Conservation (phyloP, 169 alveolate species). For the Cryptosporidium xiaoi region DNA sequence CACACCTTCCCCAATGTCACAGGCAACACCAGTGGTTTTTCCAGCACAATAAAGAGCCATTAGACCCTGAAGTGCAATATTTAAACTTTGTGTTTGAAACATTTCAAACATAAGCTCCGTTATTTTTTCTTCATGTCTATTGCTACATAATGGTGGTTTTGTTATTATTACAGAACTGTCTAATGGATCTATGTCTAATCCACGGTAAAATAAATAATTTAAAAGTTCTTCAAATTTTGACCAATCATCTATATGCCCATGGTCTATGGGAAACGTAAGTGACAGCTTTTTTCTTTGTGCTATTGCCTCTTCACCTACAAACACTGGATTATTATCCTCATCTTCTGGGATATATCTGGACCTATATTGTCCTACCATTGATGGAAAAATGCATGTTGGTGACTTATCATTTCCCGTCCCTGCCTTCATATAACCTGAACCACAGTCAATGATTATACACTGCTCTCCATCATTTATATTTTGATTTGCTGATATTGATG, state of each 20-base stretch:
- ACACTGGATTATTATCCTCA: constrained; percentile 81
- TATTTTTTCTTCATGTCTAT: constrained; percentile 79
- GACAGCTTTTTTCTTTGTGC: constrained; percentile 74
- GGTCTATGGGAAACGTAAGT: constrained; percentile 80
- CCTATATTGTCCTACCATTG: constrained; percentile 80
- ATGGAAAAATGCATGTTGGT: constrained; percentile 82
- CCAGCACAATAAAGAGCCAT: constrained; percentile 89
- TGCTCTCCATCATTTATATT: constrained; percentile 30
- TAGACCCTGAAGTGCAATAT: constrained; percentile 86
- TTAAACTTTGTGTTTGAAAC: constrained; percentile 83
- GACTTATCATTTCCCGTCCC: constrained; percentile 84
- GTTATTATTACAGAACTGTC: constrained; percentile 79
- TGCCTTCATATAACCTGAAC: constrained; percentile 84
- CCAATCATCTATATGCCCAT: constrained; percentile 84
- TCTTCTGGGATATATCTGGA: constrained; percentile 81
- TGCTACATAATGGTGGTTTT: constrained; percentile 80
- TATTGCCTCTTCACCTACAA: constrained; percentile 83
- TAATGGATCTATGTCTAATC: constrained; percentile 75
- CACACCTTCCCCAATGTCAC: constrained; percentile 89
- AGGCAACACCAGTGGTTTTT: constrained; percentile 87
- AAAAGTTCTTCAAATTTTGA: constrained; percentile 78
- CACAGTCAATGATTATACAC: constrained; percentile 69
- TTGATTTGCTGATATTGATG: constrained; percentile 36
- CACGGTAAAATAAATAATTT: constrained; percentile 73
- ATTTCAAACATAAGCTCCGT: constrained; percentile 87